Evolutionary conservation across 1,139 yeast species (phyloP), one percentile per base, ranked within the genome.

Genomic region (Yamadazyma mexicana): DNA sequence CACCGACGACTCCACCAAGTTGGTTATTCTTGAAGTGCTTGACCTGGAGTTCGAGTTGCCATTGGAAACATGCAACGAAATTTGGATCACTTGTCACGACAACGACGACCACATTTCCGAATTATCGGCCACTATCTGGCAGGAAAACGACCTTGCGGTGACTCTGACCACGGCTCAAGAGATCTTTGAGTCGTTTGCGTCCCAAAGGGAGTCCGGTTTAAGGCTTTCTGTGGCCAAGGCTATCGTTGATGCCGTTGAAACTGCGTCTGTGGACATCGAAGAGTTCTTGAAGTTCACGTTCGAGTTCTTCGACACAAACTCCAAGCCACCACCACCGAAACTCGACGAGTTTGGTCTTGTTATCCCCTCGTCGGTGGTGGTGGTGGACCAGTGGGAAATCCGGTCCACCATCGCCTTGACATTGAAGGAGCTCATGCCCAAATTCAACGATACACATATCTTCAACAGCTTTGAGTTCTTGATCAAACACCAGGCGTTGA

Each of bases 41-140:
- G 98, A 92, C 57, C 78, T 87, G 38, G 97, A 92, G 55, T 84
- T 89, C 51, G 96, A 89, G 46, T 64, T 92, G 39, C 64, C 73
- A n/a, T 51, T 78, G 55, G 63, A 66, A 6, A 78, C 76, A 53
- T 72, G 83, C 20, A 78, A 73, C 42, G 95, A 91, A 58, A 63
- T 92, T 24, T 91, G 87, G 81, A 82, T 94, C 43, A 76, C 87
- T 15, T 75, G 78, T 43, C 89, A 84, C 56, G 96, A 89, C 56
- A 81, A 79, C 35, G 89, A 84, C 40, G 73, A 70, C 12, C 65
- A 72, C 17, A 80, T 81, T 43, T 74, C 81, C 12, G 83, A 79
- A 32, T 55, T 84, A 24, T 96, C 98, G 0, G 64, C 66, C 20
- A 83, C 92, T 2, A 85, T 94, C 43, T 94, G 97, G 97, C 75